phyloP scores from a whole-genome alignment of 805 yeast species.

The Candida andamanensis region DNA sequence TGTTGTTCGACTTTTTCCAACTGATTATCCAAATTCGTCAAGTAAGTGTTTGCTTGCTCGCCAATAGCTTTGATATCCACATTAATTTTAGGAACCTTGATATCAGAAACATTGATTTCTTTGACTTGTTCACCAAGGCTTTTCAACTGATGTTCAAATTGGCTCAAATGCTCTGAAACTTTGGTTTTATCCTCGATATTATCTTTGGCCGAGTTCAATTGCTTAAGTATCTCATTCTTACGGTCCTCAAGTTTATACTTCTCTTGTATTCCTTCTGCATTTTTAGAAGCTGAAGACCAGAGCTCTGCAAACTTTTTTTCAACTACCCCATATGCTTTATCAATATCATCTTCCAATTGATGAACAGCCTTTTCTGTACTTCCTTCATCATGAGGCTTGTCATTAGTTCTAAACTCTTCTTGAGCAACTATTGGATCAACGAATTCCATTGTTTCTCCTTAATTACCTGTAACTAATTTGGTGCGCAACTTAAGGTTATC shows the following conservation, averaged over 20 bases:
- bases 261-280: constrained; percentile 26
- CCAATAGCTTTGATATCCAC: constrained; percentile 17
- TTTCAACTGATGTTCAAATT: constrained; percentile 25
- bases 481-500: no score
- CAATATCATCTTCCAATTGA: constrained; percentile 50
- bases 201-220: constrained; percentile 23
- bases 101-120: constrained; percentile 2
- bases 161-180: constrained; percentile 18
- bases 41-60: constrained; percentile 46
- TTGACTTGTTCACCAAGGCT: constrained; percentile 15
- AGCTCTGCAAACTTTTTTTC: constrained; percentile 33
- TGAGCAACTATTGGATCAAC: constrained; percentile 23
- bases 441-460: constrained; percentile 33
- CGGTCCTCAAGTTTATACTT: constrained; percentile 24
- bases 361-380: constrained; percentile 50
- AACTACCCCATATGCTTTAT: constrained; percentile 41
- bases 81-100: constrained; percentile 16
- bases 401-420: constrained; percentile 8
- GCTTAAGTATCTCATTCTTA: constrained; percentile 22
- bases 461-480: no score
- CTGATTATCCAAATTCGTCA: constrained; percentile 66
- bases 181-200: constrained; percentile 19
- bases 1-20: constrained; percentile 68
- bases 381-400: constrained; percentile 9
- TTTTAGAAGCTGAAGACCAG: constrained; percentile 30